Conservation (phyloP, 2,329 filamentous ascomycete genomes). For the Cladophialophora carrionii region DNA sequence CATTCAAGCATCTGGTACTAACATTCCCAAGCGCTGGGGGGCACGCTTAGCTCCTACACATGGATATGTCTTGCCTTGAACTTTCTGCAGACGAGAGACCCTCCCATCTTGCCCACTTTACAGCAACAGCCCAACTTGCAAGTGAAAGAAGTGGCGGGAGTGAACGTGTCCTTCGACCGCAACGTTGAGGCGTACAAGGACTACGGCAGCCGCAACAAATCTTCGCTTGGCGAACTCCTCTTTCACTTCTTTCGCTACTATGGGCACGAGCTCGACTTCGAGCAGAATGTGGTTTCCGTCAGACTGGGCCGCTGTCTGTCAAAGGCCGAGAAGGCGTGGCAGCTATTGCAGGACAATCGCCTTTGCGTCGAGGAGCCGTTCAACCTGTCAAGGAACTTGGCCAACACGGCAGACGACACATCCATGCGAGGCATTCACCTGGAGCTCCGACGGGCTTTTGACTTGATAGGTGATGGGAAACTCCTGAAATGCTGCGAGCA, state of each 20-base stretch:
- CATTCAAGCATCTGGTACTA: slow-evolving; percentile 16
- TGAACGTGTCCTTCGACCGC: slow-evolving; percentile 80
- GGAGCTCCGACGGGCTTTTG: slow-evolving; percentile 86
- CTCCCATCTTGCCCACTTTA: slow-evolving; percentile 81
- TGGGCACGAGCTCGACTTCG: slow-evolving; percentile 89
- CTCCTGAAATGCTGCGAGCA: slow-evolving; percentile 83
- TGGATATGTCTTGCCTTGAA: slow-evolving; percentile 99
- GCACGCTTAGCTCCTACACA: slow-evolving; percentile 95
- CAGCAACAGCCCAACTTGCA: slow-evolving; percentile 72
- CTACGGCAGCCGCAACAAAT: slow-evolving; percentile 78
- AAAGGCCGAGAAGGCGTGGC: slow-evolving; percentile 88
- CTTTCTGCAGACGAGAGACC: slow-evolving; percentile 84
- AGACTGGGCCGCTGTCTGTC: slow-evolving; percentile 76
- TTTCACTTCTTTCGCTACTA: slow-evolving; percentile 97
- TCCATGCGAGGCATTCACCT: slow-evolving; percentile 89
- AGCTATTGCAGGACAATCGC: slow-evolving; percentile 75
- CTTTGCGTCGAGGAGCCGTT: slow-evolving; percentile 97
- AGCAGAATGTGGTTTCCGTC: slow-evolving; percentile 80
- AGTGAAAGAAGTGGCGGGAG: slow-evolving; percentile 64
- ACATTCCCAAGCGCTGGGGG: slow-evolving; percentile 71
- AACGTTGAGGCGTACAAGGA: slow-evolving; percentile 74
- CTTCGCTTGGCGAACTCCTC: slow-evolving; percentile 79
- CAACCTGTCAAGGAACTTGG: slow-evolving; percentile 83
- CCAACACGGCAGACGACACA: slow-evolving; percentile 94
- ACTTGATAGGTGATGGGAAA: slow-evolving; percentile 75